Percentiles rank a stretch among this genome's conserved stretches.
Evolutionary conservation across 192 early-diverging fungal species (phyloP).

Genomic region (Allomyces javanicus): DNA sequence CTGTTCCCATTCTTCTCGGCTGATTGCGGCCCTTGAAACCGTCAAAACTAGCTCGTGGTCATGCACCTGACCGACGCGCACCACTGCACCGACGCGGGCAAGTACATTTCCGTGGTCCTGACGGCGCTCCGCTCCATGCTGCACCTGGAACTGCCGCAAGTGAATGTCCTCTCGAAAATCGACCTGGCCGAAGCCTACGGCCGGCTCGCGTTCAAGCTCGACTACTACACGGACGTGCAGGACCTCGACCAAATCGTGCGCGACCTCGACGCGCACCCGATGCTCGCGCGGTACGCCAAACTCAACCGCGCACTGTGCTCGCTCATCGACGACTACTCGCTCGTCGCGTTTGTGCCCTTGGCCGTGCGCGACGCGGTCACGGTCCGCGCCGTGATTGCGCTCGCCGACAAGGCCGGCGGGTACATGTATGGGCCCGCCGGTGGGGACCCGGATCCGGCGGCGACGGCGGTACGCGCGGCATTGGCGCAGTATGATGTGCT

Average conservation of each 20-base stretch:
- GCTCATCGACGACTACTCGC: constrained; percentile 72
- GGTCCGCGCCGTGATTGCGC: neutral
- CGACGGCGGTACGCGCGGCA: neutral
- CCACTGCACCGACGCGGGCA: constrained; percentile 76
- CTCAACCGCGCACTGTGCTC: constrained; percentile 73
- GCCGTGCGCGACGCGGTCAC: constrained; percentile 11
- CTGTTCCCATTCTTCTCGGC: no score
- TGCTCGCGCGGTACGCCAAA: constrained; percentile 37
- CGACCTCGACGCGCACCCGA: constrained; percentile 49
- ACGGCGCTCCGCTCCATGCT: constrained; percentile 61
- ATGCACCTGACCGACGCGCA: constrained; percentile 81
- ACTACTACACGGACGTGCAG: constrained; percentile 89
- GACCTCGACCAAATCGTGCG: constrained; percentile 67
- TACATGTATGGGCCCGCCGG: neutral
- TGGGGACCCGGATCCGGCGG: neutral
- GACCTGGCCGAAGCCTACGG: constrained; percentile 47
- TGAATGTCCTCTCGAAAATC: constrained; percentile 33
- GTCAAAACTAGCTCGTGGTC: constrained; percentile 33
- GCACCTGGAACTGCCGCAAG: constrained; percentile 30
- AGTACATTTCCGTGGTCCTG: constrained; percentile 79
- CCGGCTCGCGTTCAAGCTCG: constrained; percentile 61
- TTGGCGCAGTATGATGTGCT: neutral
- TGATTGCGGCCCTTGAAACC: no score
- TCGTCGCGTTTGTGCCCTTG: constrained; percentile 83
- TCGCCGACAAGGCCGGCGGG: neutral